Base-by-base conservation (phyloP, 2,329 filamentous ascomycete species). In the Exophiala calicioides region DNA sequence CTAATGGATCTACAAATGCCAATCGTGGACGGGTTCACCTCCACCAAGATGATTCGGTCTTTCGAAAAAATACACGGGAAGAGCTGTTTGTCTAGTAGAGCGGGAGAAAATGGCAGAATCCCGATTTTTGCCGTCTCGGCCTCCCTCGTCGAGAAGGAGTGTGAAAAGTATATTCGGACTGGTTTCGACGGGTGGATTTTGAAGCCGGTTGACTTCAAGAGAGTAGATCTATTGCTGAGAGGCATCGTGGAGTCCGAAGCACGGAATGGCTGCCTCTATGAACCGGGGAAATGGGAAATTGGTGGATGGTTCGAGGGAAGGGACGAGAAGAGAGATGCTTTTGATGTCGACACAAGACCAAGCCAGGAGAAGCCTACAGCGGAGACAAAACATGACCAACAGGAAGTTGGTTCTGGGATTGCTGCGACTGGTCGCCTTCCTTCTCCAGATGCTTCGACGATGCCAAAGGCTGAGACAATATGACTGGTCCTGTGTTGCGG, bases 1-100 rank as follows among this genome's bases (percentile, higher is more conserved):
- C 74, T 95, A 53, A 95, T 95, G 90, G 90, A 95, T 62, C 89
- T 95, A 79, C 12, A 94, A 88, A 95, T 95, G 90, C 89, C 90
- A 13, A 93, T 95, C 23, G 86, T 94, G 3, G 88, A 95, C 61
- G 90, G 90, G 10, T 76, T 90, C 19, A 82, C 78, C 3, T 89
- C 88, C 12, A 86, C 89, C 0, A 90, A 88, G 65, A 85, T 89
- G 78, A 95, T 95, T 52, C 78, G 90, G 19, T 81, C 81, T 0
- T 82, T 78, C 42, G 89, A 94, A 62, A 78, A 78, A 46, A 69
- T 70, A 0, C 70, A 71, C 65, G 74, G 59, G 40, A 68, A 77
- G 33, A 61, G 59, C 5, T 68, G 70, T 0, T 73, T 86, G 20
- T 90, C 86, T 1, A 58, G 68, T 1, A 70, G 82, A 44, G 83